Base-by-base conservation (phyloP, 768 basidiomycete species). In the Terana coerulea region DNA sequence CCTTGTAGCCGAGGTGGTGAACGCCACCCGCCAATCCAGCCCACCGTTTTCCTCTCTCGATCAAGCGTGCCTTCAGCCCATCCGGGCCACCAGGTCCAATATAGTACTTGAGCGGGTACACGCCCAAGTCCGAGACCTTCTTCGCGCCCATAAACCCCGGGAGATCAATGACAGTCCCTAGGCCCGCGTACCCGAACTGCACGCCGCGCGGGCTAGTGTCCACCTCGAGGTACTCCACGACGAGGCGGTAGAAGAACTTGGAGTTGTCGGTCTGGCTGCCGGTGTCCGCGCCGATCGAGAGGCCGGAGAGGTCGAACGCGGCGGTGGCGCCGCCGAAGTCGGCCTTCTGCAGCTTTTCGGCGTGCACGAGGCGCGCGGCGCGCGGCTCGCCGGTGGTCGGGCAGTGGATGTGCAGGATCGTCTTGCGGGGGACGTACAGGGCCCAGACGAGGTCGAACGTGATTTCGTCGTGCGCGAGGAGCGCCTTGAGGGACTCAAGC, bases 41-140 rank as follows among this genome's bases (percentile, higher is more conserved):
- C 83, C 83, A 85, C 62, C 78, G 79, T 67, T 71, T 74, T 8
- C 82, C 83, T n/a, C 83, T 71, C 37, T 64, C 62, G 29, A 72
- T 51, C 8, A 84, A 60, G 7, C 63, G 56, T 47, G 69, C 64
- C 34, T 71, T 67, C 43, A 83, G 57, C 7, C 71, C 69, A 10
- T 67, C 69, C 35, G 70, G 69, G n/a, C 74, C 71, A 2, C 57
- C 63, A 1, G 61, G 63, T 1, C 62, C 62, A 0, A 69, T 64
- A 55, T 81, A 77, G 63, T 75, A 83, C 50, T 71, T 63, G 36
- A 84, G 59, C 0, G 83, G 83, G 54, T 76, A 83, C 0, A 71
- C 74, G 53, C 79, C 73, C 49, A 85, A 59, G 1, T 66, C 59
- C 33, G 71, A 69, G 43, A 86, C 81, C 58, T 72, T 75, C 25